phyloP scores from a whole-genome alignment of 2,329 filamentous ascomycete species.

The Botrytis paeoniae region DNA sequence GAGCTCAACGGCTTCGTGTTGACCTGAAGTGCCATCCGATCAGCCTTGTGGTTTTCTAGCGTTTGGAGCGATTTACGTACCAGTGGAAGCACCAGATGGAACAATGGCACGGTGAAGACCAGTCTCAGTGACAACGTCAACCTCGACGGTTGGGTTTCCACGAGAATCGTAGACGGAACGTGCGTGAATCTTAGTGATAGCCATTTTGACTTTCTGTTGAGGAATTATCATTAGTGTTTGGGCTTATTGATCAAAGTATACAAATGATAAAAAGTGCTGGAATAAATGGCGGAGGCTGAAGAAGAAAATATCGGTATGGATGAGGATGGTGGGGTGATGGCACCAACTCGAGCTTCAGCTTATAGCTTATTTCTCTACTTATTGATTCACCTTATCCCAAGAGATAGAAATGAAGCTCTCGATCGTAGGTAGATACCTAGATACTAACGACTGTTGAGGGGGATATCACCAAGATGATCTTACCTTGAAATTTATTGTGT shows the following conservation, averaged over 20 bases:
- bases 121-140: constrained; percentile 93
- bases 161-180: constrained; percentile 98
- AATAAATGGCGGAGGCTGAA: constrained; percentile 6
- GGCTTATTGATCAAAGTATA: background rate
- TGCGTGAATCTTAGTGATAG: constrained; percentile 85
- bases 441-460: background rate
- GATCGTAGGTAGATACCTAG: background rate
- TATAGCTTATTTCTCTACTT: background rate
- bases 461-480: background rate
- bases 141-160: constrained; percentile 97
- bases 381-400: background rate
- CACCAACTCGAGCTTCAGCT: constrained; percentile 25
- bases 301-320: constrained; percentile 26
- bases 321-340: constrained; percentile 28
- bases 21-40: constrained; percentile 51
- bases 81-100: constrained; percentile 92
- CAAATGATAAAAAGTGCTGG: background rate
- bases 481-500: constrained; percentile 7
- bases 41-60: constrained; percentile 24
- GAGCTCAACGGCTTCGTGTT: constrained; percentile 89
- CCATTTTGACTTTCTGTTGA: constrained; percentile 60
- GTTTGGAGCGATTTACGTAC: constrained; percentile 49
- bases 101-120: constrained; percentile 97
- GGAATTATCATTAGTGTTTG: constrained; percentile 23
- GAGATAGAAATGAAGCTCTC: constrained; percentile 6